Evolutionary conservation across 495 filamentous ascomycete species (phyloP), one percentile per base, ranked within the genome.

Genomic region (Tuber microsphaerosporum): DNA sequence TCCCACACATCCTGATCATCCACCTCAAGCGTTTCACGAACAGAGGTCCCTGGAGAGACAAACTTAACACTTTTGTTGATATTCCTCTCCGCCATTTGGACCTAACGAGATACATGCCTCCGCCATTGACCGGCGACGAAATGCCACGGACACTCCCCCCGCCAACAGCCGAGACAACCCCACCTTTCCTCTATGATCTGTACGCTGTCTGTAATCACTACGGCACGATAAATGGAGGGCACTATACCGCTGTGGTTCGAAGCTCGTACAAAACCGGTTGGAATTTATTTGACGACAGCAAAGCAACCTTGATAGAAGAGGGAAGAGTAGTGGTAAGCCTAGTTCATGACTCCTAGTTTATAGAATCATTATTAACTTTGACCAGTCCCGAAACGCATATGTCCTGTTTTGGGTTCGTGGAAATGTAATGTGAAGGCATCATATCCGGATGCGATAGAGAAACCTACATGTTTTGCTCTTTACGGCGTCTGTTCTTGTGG

Each of bases 11-110:
- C 78, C 84, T 93, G 7, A 90, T 92, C n/a, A 85, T 93, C 9
- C 91, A 93, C 77, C 89, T 93, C 81, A 93, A 92, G 82, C 89
- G 91, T 43, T 93, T 93, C 81, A 87, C 87, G 4, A 88, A 81
- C 85, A 85, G 22, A 85, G 91, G 73, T 84, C 84, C 45, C 86
- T 89, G 41, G 87, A 85, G 76, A 41, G 79, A 82, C 39, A 93
- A 93, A 83, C 88, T 92, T 76, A 88, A 88, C 80, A 91, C 88
- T 0, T 88, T 89, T 9, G 88, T 93, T 72, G 85, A 91, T 12
- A 93, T 92, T 76, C 91, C 91, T 0, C 82, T 93, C 0, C 84
- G 90, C 43, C 86, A 89, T 3, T 86, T 93, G 1, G 87, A 89
- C 68, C 87, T 93, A 81, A 89, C 87, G 69, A 86, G 88, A 56